Base-by-base conservation (phyloP, 2,329 filamentous ascomycete genomes). In the Ascochyta koolunga region DNA sequence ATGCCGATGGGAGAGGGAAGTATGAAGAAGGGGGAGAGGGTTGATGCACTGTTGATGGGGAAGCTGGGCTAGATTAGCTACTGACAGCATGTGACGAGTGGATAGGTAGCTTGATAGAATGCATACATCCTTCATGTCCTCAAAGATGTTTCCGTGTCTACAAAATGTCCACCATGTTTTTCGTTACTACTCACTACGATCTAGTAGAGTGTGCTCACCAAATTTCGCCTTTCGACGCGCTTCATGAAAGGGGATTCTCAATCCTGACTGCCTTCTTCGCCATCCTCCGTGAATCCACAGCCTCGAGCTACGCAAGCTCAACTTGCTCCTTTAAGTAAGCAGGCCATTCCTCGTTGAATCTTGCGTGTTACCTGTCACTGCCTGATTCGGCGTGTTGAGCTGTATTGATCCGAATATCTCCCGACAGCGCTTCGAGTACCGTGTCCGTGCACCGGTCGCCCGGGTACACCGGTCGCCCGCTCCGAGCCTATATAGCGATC, bases 41-140 rank as follows among this genome's bases (percentile, higher is more conserved):
- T 92, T 4, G 86, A 93, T 57, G 93, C 92, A 9, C 76, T 97
- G 65, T 72, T 98, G 68, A 92, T 98, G 87, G 71, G 68, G n/a
- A 66, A 60, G 37, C 8, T 72, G 39, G 65, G 63, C 15, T 50
- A 42, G 9, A 54, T 19, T 9, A 11, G 16, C 10, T 11, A 21
- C 7, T 35, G 27, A 22, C 19, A 22, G 21, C 16, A 19, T 37
- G 9, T 21, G 19, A 13, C n/a, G 16, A 22, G 6, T 13, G 18
- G 11, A 15, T 37, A 11, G 5, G 35, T 21, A 11, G 35, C 16
- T 19, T 10, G 18, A 37, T 37, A 21, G 18, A 37, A 37, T 19
- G 35, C 18, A 21, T 3, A n/a, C n/a, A 13, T 19, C 4, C 4
- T 37, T n/a, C 22, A 21, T 2, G 16, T 15, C 13, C 2, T 37